Evolutionary conservation across 148 eudicot species (phyloP), one percentile per base, ranked within the genome.

Genomic region (Talinum fruticosum): DNA sequence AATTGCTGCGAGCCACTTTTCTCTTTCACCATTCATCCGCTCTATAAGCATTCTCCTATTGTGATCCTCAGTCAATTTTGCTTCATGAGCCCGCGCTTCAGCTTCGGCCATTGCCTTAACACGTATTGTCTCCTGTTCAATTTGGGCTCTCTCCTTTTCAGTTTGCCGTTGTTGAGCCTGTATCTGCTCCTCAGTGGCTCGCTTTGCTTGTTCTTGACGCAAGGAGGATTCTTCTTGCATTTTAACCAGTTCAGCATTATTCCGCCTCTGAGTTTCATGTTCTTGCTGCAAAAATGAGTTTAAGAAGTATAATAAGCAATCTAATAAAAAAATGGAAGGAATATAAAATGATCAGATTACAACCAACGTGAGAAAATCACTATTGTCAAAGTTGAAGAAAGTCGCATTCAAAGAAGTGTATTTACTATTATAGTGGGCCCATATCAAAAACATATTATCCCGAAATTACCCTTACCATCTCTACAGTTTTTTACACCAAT

Each of bases 1-100:
- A 82, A 96, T 93, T 72, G 97, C 97, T 68, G 97, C 97, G 70
- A 96, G 97, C 99, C 97, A 96, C 87, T 96, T 96, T 70, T 96
- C 97, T 76, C 76, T 93, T 84, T 96, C 99, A 66, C 97, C 99
- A 77, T 86, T 85, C 76, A 96, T 83, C 33, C 73, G 68, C 66
- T 93, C 94, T 35, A 93, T 29, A 77, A 93, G 97, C 97, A 91
- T 93, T 84, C 89, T 91, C 82, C 84, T 87, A 74, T 96, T 90
- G 51, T 90, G 89, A 79, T 90, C 99, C 83, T 93, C 99, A 2
- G 94, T 89, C 78, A 96, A 77, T 79, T 90, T 93, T 75, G 92
- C 89, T 78, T 93, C 94, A 83, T 89, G 94, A 75, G 97, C 99
- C 41, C 97, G 85, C 49, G 88, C 97, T 93, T 90, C 97, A 44